Evolutionary conservation across 73 alveolate species (phyloP).

Genomic region (Uronychia setigera): DNA sequence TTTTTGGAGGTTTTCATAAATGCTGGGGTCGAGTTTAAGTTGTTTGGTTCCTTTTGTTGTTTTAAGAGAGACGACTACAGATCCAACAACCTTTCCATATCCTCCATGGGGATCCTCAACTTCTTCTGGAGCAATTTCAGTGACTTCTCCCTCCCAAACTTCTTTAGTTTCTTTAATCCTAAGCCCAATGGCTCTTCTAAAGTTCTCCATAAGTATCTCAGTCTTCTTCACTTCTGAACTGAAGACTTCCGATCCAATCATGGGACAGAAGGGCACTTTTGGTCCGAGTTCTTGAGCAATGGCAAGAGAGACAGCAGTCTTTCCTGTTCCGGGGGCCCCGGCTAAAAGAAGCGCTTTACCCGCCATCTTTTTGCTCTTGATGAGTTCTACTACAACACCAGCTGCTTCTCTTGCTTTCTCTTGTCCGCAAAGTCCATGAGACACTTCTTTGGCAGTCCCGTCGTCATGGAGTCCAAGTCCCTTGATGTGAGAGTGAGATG

Average conservation of each 20-base stretch:
- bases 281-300: slow-evolving; percentile 99
- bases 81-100: slow-evolving; percentile 94
- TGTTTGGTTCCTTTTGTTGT: slow-evolving; percentile 98
- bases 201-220: slow-evolving; percentile 99
- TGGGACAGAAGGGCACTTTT: slow-evolving; percentile 99
- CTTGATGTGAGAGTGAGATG: slow-evolving; percentile 98
- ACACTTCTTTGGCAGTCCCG: slow-evolving; percentile 84
- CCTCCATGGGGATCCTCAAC: slow-evolving; percentile 96
- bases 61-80: slow-evolving; percentile 90
- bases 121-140: slow-evolving; percentile 99
- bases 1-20: slow-evolving; percentile 97
- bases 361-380: slow-evolving; percentile 99
- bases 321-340: slow-evolving; percentile 99
- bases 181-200: slow-evolving; percentile 99
- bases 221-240: slow-evolving; percentile 99
- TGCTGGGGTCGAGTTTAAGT: slow-evolving; percentile 98
- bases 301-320: slow-evolving; percentile 99
- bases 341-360: slow-evolving; percentile 99
- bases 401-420: slow-evolving; percentile 98
- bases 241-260: slow-evolving; percentile 99
- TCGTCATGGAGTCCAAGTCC: slow-evolving; percentile 98
- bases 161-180: slow-evolving; percentile 99
- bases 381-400: slow-evolving; percentile 99
- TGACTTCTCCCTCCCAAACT: slow-evolving; percentile 99
- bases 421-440: slow-evolving; percentile 97